Conservation (phyloP, 305 asterid species). For the Solanum hybrid region DNA sequence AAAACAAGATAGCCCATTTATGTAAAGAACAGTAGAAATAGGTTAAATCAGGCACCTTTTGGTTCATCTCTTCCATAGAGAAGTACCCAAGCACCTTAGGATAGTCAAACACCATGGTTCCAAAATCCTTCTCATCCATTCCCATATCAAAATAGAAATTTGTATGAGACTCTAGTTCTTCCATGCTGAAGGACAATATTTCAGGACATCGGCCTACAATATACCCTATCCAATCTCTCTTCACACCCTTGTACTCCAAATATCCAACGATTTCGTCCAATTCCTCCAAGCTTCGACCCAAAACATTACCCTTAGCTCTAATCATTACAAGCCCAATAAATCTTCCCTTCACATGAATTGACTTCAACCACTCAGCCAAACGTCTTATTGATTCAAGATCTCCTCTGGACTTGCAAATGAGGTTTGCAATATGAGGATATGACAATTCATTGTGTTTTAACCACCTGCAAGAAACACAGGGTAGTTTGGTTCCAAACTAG, state of each 20-base stretch:
- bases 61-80: conserved; percentile 85
- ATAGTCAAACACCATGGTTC: conserved; percentile 85
- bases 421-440: conserved; percentile 81
- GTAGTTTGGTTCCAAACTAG: no score
- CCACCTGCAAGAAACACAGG: conserved; percentile 48
- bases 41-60: conserved; percentile 43
- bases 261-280: conserved; percentile 48
- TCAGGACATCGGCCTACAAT: conserved; percentile 80
- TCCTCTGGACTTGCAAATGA: conserved; percentile 62
- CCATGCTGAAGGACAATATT: conserved; percentile 61
- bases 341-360: conserved; percentile 69
- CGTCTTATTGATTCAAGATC: conserved; percentile 46
- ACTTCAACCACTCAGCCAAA: conserved; percentile 69
- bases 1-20: neutral
- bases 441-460: conserved; percentile 78
- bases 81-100: conserved; percentile 82
- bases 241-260: conserved; percentile 66
- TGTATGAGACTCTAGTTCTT: conserved; percentile 48
- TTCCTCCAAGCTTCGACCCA: conserved; percentile 47
- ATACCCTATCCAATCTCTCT: conserved; percentile 86
- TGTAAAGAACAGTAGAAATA: neutral
- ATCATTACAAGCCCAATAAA: conserved; percentile 64
- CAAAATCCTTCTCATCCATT: conserved; percentile 71
- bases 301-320: conserved; percentile 41
- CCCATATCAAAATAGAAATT: conserved; percentile 73